A percentile compares a stretch with the other conserved stretches of the same genome.
phyloP scores from a whole-genome alignment of 371 early-diverging fungal species.

The Lichtheimia ornata region DNA sequence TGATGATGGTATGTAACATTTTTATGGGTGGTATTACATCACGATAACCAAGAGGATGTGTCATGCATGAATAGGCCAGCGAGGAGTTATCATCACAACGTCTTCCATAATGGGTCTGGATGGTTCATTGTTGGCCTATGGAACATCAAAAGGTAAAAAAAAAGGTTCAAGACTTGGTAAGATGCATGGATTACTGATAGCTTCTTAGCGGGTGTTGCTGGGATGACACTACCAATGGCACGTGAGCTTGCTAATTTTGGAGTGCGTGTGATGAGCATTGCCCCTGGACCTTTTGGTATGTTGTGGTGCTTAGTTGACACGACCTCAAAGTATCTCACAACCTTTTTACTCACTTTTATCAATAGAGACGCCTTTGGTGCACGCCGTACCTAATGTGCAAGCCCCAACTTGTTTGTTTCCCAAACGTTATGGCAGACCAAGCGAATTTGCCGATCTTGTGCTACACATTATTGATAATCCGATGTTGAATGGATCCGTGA shows the following conservation, averaged over 20 bases:
- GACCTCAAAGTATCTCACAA: neutral
- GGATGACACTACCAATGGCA: constrained; percentile 63
- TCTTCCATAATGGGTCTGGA: constrained; percentile 59
- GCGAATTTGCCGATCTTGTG: constrained; percentile 59
- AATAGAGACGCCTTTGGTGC: constrained; percentile 41
- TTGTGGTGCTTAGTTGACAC: neutral
- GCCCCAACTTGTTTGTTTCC: constrained; percentile 39
- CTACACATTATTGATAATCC: constrained; percentile 50
- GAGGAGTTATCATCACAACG: constrained; percentile 58
- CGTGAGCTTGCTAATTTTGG: constrained; percentile 55
- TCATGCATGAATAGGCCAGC: constrained; percentile 38
- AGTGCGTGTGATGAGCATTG: constrained; percentile 60
- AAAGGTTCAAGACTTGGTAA: neutral
- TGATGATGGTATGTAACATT: constrained; percentile 30
- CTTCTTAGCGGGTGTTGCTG: constrained; percentile 51
- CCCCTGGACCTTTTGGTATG: constrained; percentile 62
- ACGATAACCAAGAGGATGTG: neutral
- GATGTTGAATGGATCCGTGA: constrained; percentile 61
- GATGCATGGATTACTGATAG: neutral
- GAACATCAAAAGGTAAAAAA: constrained; percentile 60
- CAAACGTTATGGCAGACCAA: constrained; percentile 44
- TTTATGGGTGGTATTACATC: no score
- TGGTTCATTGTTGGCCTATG: constrained; percentile 50
- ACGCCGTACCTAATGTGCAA: neutral
- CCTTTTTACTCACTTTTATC: no score